Conservation (phyloP, 306 rosid species). For the Fagus sylvatica region DNA sequence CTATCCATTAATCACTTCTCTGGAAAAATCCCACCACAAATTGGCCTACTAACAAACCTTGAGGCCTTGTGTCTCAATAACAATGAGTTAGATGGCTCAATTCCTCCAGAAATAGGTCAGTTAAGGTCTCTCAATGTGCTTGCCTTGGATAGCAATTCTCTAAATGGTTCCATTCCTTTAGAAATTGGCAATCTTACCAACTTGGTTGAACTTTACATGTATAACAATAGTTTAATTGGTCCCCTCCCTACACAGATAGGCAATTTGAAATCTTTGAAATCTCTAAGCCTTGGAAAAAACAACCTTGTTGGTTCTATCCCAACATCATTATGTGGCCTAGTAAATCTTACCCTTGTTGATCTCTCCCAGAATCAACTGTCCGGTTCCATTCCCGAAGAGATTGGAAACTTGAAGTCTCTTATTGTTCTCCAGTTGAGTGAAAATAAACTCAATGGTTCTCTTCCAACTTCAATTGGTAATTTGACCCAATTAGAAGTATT, state of each 20-base stretch:
- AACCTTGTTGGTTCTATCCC: constrained; percentile 19
- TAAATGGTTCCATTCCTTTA: background rate
- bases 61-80: too few relatives aligned
- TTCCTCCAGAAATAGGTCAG: too few relatives aligned
- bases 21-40: constrained; percentile 26
- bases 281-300: background rate
- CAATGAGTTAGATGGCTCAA: too few relatives aligned
- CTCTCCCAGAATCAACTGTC: constrained; percentile 29
- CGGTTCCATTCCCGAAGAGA: constrained; percentile 29
- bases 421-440: constrained; percentile 4
- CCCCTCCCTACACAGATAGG: constrained; percentile 7
- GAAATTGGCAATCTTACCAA: background rate
- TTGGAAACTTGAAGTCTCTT: constrained; percentile 36
- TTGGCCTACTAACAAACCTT: constrained; percentile 5
- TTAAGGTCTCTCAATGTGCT: background rate
- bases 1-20: constrained; percentile 29
- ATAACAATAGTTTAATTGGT: background rate
- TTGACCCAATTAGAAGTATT: constrained; percentile 5
- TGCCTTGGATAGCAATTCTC: background rate
- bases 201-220: background rate
- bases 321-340: background rate
- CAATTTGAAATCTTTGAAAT: constrained; percentile 6
- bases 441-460: constrained; percentile 11
- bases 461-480: constrained; percentile 10
- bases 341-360: background rate